Evolutionary conservation across 2,329 filamentous ascomycete species (phyloP), one percentile per base, ranked within the genome.

Genomic region (Colletotrichum neosansevieriae): DNA sequence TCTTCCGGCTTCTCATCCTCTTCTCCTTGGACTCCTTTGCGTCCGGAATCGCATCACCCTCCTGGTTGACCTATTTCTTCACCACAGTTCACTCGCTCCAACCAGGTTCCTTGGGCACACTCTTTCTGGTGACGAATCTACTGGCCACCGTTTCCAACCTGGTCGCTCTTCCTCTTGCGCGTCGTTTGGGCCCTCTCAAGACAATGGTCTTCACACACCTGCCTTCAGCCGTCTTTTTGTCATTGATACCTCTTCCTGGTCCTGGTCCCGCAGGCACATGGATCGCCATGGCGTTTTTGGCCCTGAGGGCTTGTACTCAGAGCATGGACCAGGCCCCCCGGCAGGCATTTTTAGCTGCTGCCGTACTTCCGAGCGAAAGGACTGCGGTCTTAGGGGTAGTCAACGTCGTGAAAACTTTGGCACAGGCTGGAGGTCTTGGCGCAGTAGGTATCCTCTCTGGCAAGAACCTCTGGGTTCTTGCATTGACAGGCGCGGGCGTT

Each of bases 161-260:
- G 12, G 78, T 84, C 0, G 86, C 87, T 0, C 83, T 85, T 5
- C 84, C 86, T 4, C 79, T 89, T 2, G 84, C 87, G 6, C 85
- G 84, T 32, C 80, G 86, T 5, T 78, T 89, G 42, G 87, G 87
- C 6, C 87, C 94, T 40, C 85, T 93, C 50, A 89, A 89, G 82
- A 92, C 91, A 1, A 93, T 93, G 91, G 90, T 92, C 9, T 91
- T 92, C 74, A 92, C 91, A 0, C 91, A 93, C 34, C 81, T 93
- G 0, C 91, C 91, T 0, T 92, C 90, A 0, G 83, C 91, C 7
- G 78, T 93, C 29, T 90, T 89, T 71, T 83, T 93, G 1, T 81
- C 86, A 13, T 77, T 93, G 19, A 87, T 93, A 21, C 87, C 89
- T 0, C 73, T 90, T 0, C 88, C 89, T 0, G 51, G 47, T 12